These are phyloP conservation scores for Hyphopichia wangnamkhiaoensis DNA, from an alignment of 1,139 yeast species.

Conservation along the genomic window DNA sequence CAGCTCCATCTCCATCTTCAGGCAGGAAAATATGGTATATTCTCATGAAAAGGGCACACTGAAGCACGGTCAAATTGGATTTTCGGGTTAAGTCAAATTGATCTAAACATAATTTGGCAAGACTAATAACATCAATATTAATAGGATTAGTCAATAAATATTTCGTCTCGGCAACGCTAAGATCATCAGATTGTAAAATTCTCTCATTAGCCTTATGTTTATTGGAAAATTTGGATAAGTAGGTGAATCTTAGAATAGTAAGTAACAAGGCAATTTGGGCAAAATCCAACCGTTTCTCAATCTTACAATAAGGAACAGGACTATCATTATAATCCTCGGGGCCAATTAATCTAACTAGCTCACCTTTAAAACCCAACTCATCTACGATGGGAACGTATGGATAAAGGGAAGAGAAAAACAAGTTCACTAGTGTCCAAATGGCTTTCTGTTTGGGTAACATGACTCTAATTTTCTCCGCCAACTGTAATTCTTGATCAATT, in stretches of 20 bases:
- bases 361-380: conserved; percentile 24
- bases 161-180: conserved; percentile 18
- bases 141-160: conserved; percentile 30
- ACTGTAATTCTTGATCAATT: conserved; percentile 24
- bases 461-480: conserved; percentile 27
- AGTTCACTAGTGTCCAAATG: conserved; percentile 41
- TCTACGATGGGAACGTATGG: conserved; percentile 47
- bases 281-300: conserved; percentile 45
- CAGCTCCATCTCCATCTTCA: conserved; percentile 46
- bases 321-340: conserved; percentile 21
- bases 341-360: conserved; percentile 26
- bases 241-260: conserved; percentile 42
- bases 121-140: conserved; percentile 24
- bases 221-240: conserved; percentile 35
- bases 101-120: conserved; percentile 29
- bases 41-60: conserved; percentile 39
- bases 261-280: conserved; percentile 46
- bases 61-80: conserved; percentile 22
- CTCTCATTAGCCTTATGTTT: conserved; percentile 7
- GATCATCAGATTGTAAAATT: conserved; percentile 15
- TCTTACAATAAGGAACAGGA: conserved; percentile 17
- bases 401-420: conserved; percentile 40
- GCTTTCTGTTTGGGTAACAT: conserved; percentile 40
- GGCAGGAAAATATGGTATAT: conserved; percentile 47
- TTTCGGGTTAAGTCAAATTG: conserved; percentile 22